Base-by-base conservation (phyloP, 371 early-diverging fungal species). In the Mucor lusitanicus region DNA sequence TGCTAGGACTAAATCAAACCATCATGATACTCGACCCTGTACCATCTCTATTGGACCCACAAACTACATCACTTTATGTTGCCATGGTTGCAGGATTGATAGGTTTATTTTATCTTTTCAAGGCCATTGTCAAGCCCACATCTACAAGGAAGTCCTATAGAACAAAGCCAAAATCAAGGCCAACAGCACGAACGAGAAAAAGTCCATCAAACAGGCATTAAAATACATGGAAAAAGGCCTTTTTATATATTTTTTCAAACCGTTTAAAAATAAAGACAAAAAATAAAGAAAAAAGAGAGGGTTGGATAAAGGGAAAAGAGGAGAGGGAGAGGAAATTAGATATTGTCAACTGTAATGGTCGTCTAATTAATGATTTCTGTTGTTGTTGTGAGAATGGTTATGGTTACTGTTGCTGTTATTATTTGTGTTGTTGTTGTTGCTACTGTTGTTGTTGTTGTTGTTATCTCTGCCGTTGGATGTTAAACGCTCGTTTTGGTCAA, bases 401-500 rank as follows among this genome's bases (percentile, higher is more conserved):
- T 63, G n/a, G 39, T 17, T 62, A 35, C 25, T 48, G 53, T 15
- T 48, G 55, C 48, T 65, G 40, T 40, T 64, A 27, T 46, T 33
- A 35, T 54, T 59, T 40, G n/a, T 64, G 6, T 56, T 56, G 27
- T 64, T 65, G 23, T n/a, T 62, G 25, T 64, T 65, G 23, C 19
- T 62, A 19, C 28, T 30, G 6, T 30, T 53, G 23, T 40, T 57
- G 33, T 19, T 58, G 37, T 59, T 58, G 19, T 37, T 57, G 46
- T 59, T 64, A 57, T 64, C 60, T 57, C 40, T 54, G 46, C 61
- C 70, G 21, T 48, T 62, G 37, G 62, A 57, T 56, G 72, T 59
- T 64, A 93, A 73, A 79, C 92, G 92, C 81, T 97, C 97, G 81
- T 98, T 96, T 69, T 85, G 85, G 63, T 98, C 99, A 42, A 95